A percentile compares a stretch with the other conserved stretches of the same genome.
These are phyloP conservation scores for Acmispon strigosus DNA, from an alignment of 306 rosid genomes.

Conservation along the genomic window DNA sequence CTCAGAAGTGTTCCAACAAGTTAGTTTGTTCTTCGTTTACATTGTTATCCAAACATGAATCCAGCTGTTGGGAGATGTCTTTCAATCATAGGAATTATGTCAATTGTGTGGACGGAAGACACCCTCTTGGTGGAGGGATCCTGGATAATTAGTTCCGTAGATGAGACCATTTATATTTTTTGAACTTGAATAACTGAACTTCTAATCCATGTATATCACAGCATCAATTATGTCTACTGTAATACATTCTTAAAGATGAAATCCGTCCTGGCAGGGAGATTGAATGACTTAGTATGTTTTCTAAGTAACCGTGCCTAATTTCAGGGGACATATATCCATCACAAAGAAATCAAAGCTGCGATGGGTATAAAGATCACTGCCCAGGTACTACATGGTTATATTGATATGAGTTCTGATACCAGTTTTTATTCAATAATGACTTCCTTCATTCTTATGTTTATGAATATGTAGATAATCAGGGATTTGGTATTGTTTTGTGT, in stretches of 20 bases:
- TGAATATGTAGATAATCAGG: background rate
- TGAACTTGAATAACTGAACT: background rate
- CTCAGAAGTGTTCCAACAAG: background rate
- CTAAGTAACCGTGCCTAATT: conserved; percentile 22
- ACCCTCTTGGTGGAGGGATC: background rate
- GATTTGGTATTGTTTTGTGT: conserved; percentile 7
- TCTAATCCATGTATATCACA: background rate
- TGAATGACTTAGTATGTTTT: background rate
- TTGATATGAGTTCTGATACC: conserved; percentile 7
- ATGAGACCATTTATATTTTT: background rate
- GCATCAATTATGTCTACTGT: background rate
- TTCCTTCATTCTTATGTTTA: background rate
- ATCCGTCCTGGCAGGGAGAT: background rate
- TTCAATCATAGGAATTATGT: background rate
- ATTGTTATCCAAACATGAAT: background rate
- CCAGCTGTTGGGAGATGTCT: background rate
- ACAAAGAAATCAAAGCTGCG: conserved; percentile 96
- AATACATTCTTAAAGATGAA: background rate
- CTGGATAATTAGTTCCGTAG: background rate
- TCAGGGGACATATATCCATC: conserved; percentile 90
- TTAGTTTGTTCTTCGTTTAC: background rate
- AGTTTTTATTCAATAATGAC: background rate
- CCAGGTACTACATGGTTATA: conserved; percentile 53
- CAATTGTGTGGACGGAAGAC: background rate
- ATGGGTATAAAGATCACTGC: conserved; percentile 95